A percentile compares a stretch with the other conserved stretches of the same genome.
These are phyloP conservation scores for Scytalidium sp. DNA, from an alignment of 2,329 filamentous ascomycete genomes.

Conservation along the genomic window DNA sequence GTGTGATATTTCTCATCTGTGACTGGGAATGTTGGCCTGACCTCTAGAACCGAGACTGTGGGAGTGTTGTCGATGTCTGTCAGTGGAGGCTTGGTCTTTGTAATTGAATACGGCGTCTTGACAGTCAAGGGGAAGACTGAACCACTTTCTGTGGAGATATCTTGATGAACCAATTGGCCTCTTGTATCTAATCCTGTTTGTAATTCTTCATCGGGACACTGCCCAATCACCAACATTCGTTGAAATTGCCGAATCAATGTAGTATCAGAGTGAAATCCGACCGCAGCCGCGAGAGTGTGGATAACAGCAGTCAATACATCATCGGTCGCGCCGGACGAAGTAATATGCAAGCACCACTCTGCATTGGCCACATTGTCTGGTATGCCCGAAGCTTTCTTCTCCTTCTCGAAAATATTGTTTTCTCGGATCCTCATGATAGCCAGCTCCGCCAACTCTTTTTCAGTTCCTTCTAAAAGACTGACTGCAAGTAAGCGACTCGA, in stretches of 20 bases:
- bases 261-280: no score
- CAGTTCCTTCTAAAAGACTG: conserved; percentile 1
- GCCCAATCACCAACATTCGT: no score
- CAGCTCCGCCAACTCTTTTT: background rate
- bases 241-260: no score
- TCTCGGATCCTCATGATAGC: conserved; percentile 5
- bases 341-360: conserved; percentile 7
- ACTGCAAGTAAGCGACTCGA: conserved; percentile 6
- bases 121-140: no score
- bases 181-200: no score
- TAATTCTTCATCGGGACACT: no score
- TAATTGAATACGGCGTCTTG: no score
- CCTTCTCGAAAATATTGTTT: conserved; percentile 4
- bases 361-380: conserved; percentile 2
- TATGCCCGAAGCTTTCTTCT: conserved; percentile 3
- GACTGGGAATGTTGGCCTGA: background rate
- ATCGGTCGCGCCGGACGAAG: background rate
- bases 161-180: no score
- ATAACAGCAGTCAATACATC: background rate
- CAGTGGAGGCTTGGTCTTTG: no score
- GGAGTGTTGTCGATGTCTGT: background rate
- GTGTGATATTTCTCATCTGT: background rate
- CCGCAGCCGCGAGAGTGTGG: background rate
- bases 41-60: conserved; percentile 1
- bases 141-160: no score